Conservation (phyloP, 768 basidiomycete genomes). For the Cystobasidium tubakii region DNA sequence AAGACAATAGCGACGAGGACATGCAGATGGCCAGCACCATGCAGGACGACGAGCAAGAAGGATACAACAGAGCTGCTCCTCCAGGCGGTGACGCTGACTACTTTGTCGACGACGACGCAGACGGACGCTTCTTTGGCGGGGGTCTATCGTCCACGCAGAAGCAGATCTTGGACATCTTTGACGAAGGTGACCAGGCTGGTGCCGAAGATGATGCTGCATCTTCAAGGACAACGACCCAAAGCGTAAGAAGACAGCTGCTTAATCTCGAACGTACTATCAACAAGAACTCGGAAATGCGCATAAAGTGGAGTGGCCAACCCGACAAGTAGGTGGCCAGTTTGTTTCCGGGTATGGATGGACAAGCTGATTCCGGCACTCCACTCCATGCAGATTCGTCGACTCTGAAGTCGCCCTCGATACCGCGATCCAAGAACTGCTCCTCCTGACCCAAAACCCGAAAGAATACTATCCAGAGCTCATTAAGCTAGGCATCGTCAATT, state of each 20-base stretch:
- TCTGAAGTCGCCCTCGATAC: constrained; percentile 91
- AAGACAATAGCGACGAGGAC: constrained; percentile 28
- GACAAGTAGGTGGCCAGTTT: constrained; percentile 33
- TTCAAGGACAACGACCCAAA: constrained; percentile 55
- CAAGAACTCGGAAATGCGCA: constrained; percentile 92
- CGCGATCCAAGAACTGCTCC: constrained; percentile 77
- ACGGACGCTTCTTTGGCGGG: constrained; percentile 78
- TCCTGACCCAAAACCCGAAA: constrained; percentile 74
- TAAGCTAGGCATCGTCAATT: constrained; percentile 62
- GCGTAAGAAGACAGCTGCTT: constrained; percentile 66
- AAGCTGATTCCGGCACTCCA: too few species aligned
- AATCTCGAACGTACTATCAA: constrained; percentile 80
- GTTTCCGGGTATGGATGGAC: too few species aligned
- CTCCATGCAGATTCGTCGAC: constrained; percentile 76
- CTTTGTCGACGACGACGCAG: constrained; percentile 62
- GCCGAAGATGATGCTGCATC: constrained; percentile 56
- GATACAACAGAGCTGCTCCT: constrained; percentile 56
- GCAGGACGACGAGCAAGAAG: constrained; percentile 57
- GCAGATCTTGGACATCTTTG: constrained; percentile 90
- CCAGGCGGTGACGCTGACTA: constrained; percentile 86
- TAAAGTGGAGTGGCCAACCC: constrained; percentile 64
- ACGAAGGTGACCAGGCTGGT: constrained; percentile 62
- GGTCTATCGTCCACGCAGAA: constrained; percentile 89
- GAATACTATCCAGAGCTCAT: constrained; percentile 86
- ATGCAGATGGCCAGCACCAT: background rate